Evolutionary conservation across 225 moss, liverwort and hornwort species (phyloP).

Genomic region (Antitrichia curtipendula): DNA sequence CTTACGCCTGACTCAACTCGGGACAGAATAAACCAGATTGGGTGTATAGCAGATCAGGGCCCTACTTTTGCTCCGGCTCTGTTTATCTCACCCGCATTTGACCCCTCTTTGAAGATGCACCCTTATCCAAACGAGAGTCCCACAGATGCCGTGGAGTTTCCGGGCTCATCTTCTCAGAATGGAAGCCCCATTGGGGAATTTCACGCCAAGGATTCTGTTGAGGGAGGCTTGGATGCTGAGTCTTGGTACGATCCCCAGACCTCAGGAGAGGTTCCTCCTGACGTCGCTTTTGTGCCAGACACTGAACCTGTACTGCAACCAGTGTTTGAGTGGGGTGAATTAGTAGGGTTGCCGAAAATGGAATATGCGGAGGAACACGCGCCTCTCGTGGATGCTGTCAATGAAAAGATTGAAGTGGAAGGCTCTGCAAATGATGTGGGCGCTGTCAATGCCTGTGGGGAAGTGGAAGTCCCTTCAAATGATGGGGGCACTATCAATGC

Average conservation of each 20-base stretch:
- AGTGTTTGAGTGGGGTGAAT: slow-evolving; percentile 31
- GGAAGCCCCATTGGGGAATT: slow-evolving; percentile 22
- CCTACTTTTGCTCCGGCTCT: slow-evolving; percentile 89
- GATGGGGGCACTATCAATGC: not conserved
- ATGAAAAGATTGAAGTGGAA: not conserved
- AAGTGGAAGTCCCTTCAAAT: not conserved
- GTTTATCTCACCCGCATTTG: slow-evolving; percentile 77
- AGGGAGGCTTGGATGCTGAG: slow-evolving; percentile 35
- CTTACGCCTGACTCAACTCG: slow-evolving; percentile 55
- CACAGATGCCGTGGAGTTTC: slow-evolving; percentile 15
- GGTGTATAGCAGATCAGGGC: slow-evolving; percentile 65
- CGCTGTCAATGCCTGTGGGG: not conserved
- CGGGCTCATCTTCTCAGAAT: slow-evolving; percentile 19
- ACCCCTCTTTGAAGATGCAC: slow-evolving; percentile 81
- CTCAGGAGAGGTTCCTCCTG: slow-evolving; percentile 29
- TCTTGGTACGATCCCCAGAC: slow-evolving; percentile 48
- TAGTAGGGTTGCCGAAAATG: slow-evolving; percentile 23
- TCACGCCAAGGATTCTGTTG: slow-evolving; percentile 19
- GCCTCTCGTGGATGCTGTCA: not conserved
- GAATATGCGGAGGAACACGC: slow-evolving; percentile 1
- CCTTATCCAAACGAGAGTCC: not conserved
- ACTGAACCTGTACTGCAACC: slow-evolving; percentile 19
- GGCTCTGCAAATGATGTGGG: not conserved
- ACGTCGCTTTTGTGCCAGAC: slow-evolving; percentile 10
- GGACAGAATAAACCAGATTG: slow-evolving; percentile 74